Percentiles rank a stretch among this genome's conserved stretches.
These are phyloP conservation scores for Ustilago cynodontis DNA, from an alignment of 1,284 basidiomycete genomes.

Conservation along the genomic window DNA sequence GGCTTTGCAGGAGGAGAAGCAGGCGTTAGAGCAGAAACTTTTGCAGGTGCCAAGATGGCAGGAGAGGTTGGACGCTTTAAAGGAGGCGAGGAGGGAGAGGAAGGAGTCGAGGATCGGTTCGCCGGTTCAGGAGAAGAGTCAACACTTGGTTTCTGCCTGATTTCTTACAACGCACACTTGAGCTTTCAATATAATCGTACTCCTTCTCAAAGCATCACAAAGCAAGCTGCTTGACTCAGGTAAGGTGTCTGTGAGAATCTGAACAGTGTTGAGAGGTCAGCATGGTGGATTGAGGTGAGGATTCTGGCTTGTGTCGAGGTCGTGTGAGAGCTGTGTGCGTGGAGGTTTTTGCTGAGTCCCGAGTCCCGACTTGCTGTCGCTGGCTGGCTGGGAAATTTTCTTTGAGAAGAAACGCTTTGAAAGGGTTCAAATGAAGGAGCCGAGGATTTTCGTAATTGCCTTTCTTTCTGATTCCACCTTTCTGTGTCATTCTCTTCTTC, in stretches of 20 bases:
- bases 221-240: not conserved
- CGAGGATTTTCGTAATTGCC: not conserved
- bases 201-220: too few species aligned
- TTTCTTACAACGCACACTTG: not conserved
- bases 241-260: not conserved
- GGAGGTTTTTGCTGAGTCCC: constrained; percentile 26
- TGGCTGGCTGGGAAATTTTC: constrained; percentile 28
- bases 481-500: not conserved
- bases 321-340: not conserved
- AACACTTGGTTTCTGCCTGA: constrained; percentile 29
- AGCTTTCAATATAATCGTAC: too few species aligned
- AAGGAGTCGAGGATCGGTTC: constrained; percentile 13
- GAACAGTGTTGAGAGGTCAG: not conserved
- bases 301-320: not conserved
- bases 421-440: not conserved
- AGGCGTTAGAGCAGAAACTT: constrained; percentile 69
- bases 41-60: constrained; percentile 81
- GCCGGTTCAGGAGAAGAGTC: constrained; percentile 28
- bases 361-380: constrained; percentile 17
- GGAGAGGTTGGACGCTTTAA: constrained; percentile 80
- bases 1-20: constrained; percentile 91
- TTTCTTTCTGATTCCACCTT: constrained; percentile 1
- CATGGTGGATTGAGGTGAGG: not conserved
- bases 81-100: constrained; percentile 62
- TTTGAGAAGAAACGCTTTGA: constrained; percentile 20